Percentiles rank a stretch among this genome's conserved stretches.
These are phyloP conservation scores for Perilla frutescens DNA, from an alignment of 257 asterid genomes.

Conservation along the genomic window DNA sequence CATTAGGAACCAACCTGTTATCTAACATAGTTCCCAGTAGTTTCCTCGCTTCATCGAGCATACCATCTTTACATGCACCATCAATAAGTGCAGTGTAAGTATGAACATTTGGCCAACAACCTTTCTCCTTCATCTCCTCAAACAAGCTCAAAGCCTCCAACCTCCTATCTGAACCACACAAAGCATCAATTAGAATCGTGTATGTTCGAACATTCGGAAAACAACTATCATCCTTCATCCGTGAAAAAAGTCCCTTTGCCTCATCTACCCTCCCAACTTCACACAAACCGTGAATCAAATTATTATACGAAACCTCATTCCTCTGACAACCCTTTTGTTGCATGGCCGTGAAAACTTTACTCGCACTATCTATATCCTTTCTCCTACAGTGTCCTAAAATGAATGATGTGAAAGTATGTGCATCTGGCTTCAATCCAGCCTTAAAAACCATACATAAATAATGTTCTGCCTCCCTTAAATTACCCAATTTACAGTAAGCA, in stretches of 20 bases:
- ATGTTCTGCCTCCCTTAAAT: slow-evolving; percentile 59
- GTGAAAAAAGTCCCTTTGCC: slow-evolving; percentile 52
- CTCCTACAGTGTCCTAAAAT: slow-evolving; percentile 78
- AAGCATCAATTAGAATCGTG: slow-evolving; percentile 69
- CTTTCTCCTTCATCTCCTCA: slow-evolving; percentile 72
- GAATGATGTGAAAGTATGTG: slow-evolving; percentile 75
- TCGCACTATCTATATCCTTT: slow-evolving; percentile 60
- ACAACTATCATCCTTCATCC: slow-evolving; percentile 65
- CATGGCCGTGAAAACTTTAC: slow-evolving; percentile 55
- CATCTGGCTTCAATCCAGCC: slow-evolving; percentile 70
- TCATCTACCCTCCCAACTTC: slow-evolving; percentile 61
- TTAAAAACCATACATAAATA: slow-evolving; percentile 61
- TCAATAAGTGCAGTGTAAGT: slow-evolving; percentile 70
- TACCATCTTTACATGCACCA: slow-evolving; percentile 62
- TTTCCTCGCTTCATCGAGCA: slow-evolving; percentile 55
- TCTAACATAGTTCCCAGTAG: slow-evolving; percentile 54
- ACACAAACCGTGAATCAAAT: slow-evolving; percentile 76
- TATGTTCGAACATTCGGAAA: slow-evolving; percentile 68
- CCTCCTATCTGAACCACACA: slow-evolving; percentile 59
- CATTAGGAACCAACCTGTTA: slow-evolving; percentile 57
- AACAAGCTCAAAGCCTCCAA: slow-evolving; percentile 63
- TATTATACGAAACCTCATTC: slow-evolving; percentile 70
- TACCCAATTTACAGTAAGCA: slow-evolving; percentile 72
- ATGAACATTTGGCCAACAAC: slow-evolving; percentile 67
- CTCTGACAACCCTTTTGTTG: slow-evolving; percentile 61